phyloP scores from a whole-genome alignment of 371 early-diverging fungal genomes.

The Haplosporangium sp. region DNA sequence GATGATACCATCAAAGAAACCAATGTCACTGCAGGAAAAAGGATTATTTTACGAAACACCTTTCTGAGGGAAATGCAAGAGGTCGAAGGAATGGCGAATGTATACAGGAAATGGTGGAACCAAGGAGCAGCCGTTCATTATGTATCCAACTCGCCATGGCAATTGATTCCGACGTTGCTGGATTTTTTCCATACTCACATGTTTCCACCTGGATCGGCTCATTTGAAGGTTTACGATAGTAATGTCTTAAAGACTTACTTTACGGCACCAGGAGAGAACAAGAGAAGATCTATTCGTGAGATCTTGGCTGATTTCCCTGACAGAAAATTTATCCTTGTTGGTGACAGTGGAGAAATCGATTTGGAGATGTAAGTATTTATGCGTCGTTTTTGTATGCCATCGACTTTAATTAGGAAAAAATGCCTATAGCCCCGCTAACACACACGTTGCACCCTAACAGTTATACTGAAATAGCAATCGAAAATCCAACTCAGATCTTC shows the following conservation, averaged over 20 bases:
- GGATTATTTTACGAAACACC: constrained; percentile 76
- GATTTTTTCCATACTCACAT: constrained; percentile 73
- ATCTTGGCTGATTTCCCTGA: constrained; percentile 78
- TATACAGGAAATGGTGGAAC: constrained; percentile 62
- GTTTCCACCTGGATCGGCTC: constrained; percentile 89
- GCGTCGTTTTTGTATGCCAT: too few relatives aligned
- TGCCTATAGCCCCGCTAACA: too few relatives aligned
- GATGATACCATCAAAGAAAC: constrained; percentile 77
- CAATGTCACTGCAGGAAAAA: constrained; percentile 75
- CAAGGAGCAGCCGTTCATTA: constrained; percentile 87
- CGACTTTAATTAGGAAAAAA: too few relatives aligned
- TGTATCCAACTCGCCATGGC: constrained; percentile 93
- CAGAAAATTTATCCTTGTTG: constrained; percentile 89
- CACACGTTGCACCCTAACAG: background rate
- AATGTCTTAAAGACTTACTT: constrained; percentile 50
- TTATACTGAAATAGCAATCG: constrained; percentile 71
- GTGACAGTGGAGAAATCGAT: constrained; percentile 93
- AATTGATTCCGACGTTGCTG: constrained; percentile 80
- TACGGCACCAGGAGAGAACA: constrained; percentile 61
- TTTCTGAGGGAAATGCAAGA: constrained; percentile 70
- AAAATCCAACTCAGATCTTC: constrained; percentile 73
- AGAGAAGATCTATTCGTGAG: constrained; percentile 56
- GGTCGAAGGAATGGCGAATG: constrained; percentile 59
- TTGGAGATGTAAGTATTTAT: constrained; percentile 70
- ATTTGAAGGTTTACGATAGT: constrained; percentile 69